Evolutionary conservation across 352 stramenopile species (phyloP).

Genomic region (Globisporangium polare): DNA sequence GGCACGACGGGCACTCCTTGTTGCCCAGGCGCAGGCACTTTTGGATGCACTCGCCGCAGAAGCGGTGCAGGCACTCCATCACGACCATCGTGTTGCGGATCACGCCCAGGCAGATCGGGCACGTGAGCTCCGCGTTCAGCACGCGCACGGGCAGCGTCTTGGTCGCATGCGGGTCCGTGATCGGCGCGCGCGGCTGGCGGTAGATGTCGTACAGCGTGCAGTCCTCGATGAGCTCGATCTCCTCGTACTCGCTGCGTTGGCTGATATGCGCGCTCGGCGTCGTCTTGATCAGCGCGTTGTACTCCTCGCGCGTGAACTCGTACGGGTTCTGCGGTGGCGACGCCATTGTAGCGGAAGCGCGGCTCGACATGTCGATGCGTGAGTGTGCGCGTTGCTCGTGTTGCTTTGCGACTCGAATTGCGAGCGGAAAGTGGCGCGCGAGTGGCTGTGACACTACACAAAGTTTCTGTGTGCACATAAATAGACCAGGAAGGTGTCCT

Average conservation of each 20-base stretch:
- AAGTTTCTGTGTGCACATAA: too few relatives aligned
- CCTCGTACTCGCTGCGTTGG: conserved; percentile 79
- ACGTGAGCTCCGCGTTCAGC: conserved; percentile 83
- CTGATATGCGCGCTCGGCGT: conserved; percentile 47
- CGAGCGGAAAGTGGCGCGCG: too few relatives aligned
- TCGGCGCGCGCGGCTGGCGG: conserved; percentile 63
- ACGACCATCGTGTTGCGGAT: conserved; percentile 84
- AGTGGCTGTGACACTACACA: too few relatives aligned
- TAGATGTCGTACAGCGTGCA: conserved; percentile 90
- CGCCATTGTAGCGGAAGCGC: not conserved
- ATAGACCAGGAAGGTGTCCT: too few relatives aligned
- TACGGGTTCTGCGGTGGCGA: conserved; percentile 50
- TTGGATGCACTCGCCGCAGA: conserved; percentile 89
- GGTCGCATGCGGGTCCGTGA: conserved; percentile 49
- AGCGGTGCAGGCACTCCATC: conserved; percentile 90
- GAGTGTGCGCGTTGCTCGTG: too few relatives aligned
- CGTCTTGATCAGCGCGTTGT: conserved; percentile 47
- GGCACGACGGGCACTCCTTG: conserved; percentile 87
- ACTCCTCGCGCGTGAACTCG: conserved; percentile 67
- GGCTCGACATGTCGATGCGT: too few relatives aligned
- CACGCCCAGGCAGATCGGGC: conserved; percentile 86
- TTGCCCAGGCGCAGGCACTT: conserved; percentile 81
- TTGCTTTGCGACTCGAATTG: too few relatives aligned
- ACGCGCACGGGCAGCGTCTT: conserved; percentile 60
- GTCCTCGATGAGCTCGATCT: conserved; percentile 82